Base-by-base conservation (phyloP, 768 basidiomycete species). In the Leccinellum rugosiceps region DNA sequence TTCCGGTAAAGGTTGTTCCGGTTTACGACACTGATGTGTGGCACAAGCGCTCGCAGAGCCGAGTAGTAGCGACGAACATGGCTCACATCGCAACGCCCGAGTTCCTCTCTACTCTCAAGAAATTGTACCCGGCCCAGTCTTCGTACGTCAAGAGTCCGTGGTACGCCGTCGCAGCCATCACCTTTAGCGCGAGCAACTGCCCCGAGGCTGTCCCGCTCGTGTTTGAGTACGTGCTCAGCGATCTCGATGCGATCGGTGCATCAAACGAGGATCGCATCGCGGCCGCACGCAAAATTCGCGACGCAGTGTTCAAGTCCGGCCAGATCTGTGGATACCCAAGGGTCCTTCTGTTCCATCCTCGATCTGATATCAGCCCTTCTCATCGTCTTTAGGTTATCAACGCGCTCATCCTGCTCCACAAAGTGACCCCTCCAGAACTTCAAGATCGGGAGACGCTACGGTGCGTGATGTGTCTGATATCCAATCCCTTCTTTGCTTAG, bases 241-340 rank as follows among this genome's bases (percentile, higher is more conserved):
- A 84, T 48, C 68, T 84, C 1, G 70, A 75, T 55, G 60, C 64
- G 10, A 65, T 72, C 53, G 28, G 58, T 55, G 67, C 63, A 57
- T 21, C 58, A 1, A 64, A 70, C 8, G 66, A 74, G 17, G 76
- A 83, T 55, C 74, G 68, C 43, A 64, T 75, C 23, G 46, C 75
- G 8, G 72, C 87, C 3, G 80, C 80, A 38, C 76, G 80, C 53
- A 84, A 78, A 61, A 68, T 87, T n/a, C 74, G 84, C 30, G 87
- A 88, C 58, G 81, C 80, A 1, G 59, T 88, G 6, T 80, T 88
- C 72, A 86, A 86, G 65, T 77, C 81, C 4, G 86, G 83, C 4
- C 63, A 85, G 60, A 75, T 80, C 19, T 74, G 75, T 53, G 87
- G 86, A 8, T 83, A 81, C 63, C 78, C 85, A 3, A 82, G 78